Base-by-base conservation (phyloP, 257 asterid species). In the Mentha longifolia region DNA sequence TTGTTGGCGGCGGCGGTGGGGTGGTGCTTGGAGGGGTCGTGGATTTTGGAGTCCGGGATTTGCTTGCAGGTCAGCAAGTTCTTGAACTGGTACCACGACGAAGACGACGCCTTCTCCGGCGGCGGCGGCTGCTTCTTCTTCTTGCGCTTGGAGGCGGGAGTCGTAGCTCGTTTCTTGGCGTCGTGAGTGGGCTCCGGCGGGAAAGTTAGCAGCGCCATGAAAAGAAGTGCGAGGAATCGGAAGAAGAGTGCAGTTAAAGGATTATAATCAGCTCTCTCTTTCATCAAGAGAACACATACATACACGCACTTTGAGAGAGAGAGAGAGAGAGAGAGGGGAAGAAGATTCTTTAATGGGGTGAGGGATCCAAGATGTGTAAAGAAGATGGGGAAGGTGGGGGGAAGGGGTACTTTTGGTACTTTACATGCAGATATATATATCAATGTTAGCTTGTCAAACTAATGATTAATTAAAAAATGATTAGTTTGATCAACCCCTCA, bases 41-140 rank as follows among this genome's bases (percentile, higher is more conserved):
- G 97, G 78, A 90, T 81, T 74, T 78, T 79, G 4, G 93, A 75
- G 19, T 71, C 86, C 7, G 83, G 84, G 42, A 87, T 73, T 41
- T 87, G 97, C 59, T 89, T 91, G 83, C 98, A 91, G 78, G 87
- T 87, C 17, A 93, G 80, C 22, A 91, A 17, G 89, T 81, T 93
- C 81, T 91, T 93, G 87, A 93, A 37, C 52, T 91, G 95, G 68
- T 93, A 91, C 98, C 98, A 93, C 17, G 98, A 91, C 2, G 96
- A n/a, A n/a, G n/a, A 87, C 7, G 91, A 73, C 6, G 73, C 83
- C 17, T 81, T 77, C n/a, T 50, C 70, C 78, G 37, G 43, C 52
- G 60, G 76, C 30, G 60, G 77, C 66, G 75, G 14, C 41, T 59
- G 77, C 28, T 35, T 76, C 69, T 78, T 78, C 37, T 79, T 86